phyloP scores from a whole-genome alignment of 148 eudicot genomes.

The Simmondsia chinensis region DNA sequence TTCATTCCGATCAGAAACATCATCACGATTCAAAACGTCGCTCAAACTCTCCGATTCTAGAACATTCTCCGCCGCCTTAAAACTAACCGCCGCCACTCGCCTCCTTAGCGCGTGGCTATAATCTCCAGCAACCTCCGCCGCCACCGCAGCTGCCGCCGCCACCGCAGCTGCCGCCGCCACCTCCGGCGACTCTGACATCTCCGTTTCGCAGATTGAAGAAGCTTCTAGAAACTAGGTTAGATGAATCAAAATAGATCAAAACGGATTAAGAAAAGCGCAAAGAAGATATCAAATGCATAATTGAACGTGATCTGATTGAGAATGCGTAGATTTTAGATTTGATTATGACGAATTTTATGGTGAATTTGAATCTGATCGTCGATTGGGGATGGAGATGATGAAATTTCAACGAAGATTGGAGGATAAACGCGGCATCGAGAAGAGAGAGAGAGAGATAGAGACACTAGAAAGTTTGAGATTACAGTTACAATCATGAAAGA shows the following conservation, averaged over 20 bases:
- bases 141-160: conserved; percentile 10
- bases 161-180: conserved; percentile 11
- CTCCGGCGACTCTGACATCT: conserved; percentile 45
- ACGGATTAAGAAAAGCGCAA: neutral
- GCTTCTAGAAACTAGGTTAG: neutral
- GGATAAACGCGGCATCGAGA: no score
- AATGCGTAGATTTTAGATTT: no score
- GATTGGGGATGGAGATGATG: no score
- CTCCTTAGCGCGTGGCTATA: no score
- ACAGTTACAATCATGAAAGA: no score
- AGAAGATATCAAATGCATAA: no score
- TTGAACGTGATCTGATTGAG: no score
- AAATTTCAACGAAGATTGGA: no score
- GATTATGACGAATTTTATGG: no score
- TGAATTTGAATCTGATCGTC: no score
- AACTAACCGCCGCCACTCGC: neutral
- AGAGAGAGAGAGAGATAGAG: no score
- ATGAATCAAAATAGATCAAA: neutral
- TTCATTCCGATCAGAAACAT: conserved; percentile 7
- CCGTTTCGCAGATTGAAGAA: conserved; percentile 15
- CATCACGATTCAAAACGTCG: conserved; percentile 11
- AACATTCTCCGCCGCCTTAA: conserved; percentile 6
- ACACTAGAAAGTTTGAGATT: no score
- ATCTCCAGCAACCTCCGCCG: conserved; percentile 22
- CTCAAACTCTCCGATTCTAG: conserved; percentile 11